Evolutionary conservation across 495 filamentous ascomycete species (phyloP).

Genomic region (Glarea lozoyensis): DNA sequence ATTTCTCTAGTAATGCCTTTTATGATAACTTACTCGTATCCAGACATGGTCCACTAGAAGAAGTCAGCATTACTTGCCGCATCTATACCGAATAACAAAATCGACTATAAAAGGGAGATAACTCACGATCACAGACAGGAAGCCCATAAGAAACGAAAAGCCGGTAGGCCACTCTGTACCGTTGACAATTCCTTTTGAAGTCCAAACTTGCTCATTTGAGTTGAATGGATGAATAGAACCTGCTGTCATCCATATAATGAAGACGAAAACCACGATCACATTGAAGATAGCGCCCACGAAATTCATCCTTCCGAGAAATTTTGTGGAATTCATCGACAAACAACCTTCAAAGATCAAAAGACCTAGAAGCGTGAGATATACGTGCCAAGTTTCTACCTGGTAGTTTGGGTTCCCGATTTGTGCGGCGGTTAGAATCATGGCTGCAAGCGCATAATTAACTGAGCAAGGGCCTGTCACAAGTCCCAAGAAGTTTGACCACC

Average conservation of each 20-base stretch:
- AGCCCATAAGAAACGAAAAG: conserved; percentile 66
- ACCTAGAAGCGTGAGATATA: conserved; percentile 54
- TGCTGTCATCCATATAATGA: conserved; percentile 60
- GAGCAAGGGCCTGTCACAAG: conserved; percentile 59
- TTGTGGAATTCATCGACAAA: conserved; percentile 64
- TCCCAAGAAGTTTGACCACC: conserved; percentile 65
- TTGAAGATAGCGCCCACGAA: conserved; percentile 64
- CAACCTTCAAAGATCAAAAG: conserved; percentile 58
- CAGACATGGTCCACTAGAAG: not conserved
- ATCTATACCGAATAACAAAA: not conserved
- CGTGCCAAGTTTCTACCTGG: conserved; percentile 53
- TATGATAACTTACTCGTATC: not conserved
- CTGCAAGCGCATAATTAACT: conserved; percentile 35
- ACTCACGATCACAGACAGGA: conserved; percentile 30
- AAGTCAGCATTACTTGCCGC: not conserved
- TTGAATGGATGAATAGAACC: conserved; percentile 42
- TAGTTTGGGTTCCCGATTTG: conserved; percentile 58
- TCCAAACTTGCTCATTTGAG: conserved; percentile 54
- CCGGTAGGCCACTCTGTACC: conserved; percentile 61
- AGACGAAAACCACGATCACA: conserved; percentile 53
- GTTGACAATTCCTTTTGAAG: conserved; percentile 39
- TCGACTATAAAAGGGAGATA: not conserved
- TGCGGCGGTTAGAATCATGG: conserved; percentile 63
- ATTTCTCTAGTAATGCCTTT: not conserved
- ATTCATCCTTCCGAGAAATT: conserved; percentile 64